A percentile compares a stretch with the other conserved stretches of the same genome.
Evolutionary conservation across 306 rosid genomes (phyloP).

Genomic region (Vigna reflexopilosa): DNA sequence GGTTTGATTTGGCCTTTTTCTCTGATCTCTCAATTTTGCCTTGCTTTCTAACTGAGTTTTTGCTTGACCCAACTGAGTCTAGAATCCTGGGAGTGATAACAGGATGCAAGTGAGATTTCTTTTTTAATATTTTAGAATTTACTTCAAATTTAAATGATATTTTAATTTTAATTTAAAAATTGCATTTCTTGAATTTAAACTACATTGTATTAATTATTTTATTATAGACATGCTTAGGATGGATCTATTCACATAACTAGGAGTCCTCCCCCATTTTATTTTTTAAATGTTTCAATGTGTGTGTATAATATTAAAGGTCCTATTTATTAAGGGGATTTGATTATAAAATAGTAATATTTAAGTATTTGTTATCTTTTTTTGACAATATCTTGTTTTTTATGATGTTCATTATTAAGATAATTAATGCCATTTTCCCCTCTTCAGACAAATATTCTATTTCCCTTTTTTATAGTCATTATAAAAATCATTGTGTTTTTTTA

Average conservation of each 20-base stretch:
- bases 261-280: neutral
- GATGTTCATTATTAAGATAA: neutral
- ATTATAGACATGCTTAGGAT: neutral
- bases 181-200: neutral
- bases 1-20: conserved; percentile 48
- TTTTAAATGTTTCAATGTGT: too few species aligned
- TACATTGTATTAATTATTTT: too few species aligned
- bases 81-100: neutral
- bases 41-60: conserved; percentile 9
- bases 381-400: too few species aligned
- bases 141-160: neutral
- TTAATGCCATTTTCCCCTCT: neutral
- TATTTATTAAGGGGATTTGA: neutral
- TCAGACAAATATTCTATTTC: too few species aligned
- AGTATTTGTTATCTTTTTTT: too few species aligned
- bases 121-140: neutral
- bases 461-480: neutral
- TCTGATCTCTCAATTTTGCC: conserved; percentile 22
- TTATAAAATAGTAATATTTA: too few species aligned
- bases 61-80: neutral
- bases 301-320: too few species aligned
- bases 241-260: neutral
- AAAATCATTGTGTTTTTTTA: neutral
- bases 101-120: neutral
- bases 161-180: neutral